Conservation (phyloP, 2,329 filamentous ascomycete species). For the Hypoxylon rubiginosum region DNA sequence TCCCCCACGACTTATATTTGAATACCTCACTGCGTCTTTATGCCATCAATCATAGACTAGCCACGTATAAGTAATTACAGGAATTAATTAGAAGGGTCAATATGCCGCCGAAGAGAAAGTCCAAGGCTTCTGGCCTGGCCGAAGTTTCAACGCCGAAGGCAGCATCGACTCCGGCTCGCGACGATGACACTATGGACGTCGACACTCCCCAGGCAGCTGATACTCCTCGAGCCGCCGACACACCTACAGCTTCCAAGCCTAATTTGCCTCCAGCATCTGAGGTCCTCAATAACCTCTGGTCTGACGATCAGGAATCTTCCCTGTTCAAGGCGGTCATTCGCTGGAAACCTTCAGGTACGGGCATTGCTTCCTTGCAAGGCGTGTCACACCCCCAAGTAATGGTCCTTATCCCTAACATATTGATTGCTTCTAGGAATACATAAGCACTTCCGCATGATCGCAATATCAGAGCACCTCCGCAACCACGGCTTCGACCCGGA, state of each 20-base stretch:
- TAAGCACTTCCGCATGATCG: conserved; percentile 92
- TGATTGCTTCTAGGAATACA: conserved; percentile 77
- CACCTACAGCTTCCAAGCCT: conserved; percentile 50
- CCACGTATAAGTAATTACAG: not conserved
- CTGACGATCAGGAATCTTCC: conserved; percentile 92
- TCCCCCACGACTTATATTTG: not conserved
- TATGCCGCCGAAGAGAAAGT: conserved; percentile 81
- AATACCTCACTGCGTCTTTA: not conserved
- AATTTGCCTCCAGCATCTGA: conserved; percentile 57
- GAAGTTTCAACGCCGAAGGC: conserved; percentile 68
- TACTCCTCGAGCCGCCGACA: conserved; percentile 59
- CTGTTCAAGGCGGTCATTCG: conserved; percentile 92
- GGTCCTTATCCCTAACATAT: conserved; percentile 5
- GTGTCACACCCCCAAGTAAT: not conserved
- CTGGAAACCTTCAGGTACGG: conserved; percentile 92
- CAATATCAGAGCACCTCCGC: conserved; percentile 83
- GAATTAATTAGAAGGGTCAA: conserved; percentile 23
- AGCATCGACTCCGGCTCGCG: conserved; percentile 62
- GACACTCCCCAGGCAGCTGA: conserved; percentile 70
- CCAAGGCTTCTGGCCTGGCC: conserved; percentile 64
- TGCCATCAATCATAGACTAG: not conserved
- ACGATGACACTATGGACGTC: conserved; percentile 73
- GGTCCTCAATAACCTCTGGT: conserved; percentile 81
- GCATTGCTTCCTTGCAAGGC: not conserved
- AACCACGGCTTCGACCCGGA: conserved; percentile 84